These are phyloP conservation scores for Apiotrichum laibachii DNA, from an alignment of 1,284 basidiomycete genomes.

Conservation along the genomic window DNA sequence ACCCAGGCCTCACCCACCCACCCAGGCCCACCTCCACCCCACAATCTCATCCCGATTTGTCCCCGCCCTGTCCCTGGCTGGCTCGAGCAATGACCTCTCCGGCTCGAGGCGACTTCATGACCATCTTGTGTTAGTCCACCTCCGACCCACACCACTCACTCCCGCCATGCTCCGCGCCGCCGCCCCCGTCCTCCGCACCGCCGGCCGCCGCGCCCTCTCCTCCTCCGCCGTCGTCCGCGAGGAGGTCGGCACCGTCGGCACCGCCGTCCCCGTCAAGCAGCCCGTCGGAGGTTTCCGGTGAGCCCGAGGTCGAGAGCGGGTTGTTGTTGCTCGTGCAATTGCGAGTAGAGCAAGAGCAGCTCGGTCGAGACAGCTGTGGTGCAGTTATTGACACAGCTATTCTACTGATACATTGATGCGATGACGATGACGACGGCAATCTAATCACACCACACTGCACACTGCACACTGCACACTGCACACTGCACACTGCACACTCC, in stretches of 20 bases:
- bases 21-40: background rate
- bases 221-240: constrained; percentile 55
- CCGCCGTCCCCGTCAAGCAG: constrained; percentile 59
- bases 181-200: constrained; percentile 6
- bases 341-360: background rate
- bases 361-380: background rate
- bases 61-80: background rate
- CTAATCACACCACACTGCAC: too few species aligned
- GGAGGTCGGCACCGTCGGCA: constrained; percentile 59
- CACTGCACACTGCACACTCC: too few species aligned
- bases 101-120: too few species aligned
- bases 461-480: too few species aligned
- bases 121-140: background rate
- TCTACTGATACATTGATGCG: background rate
- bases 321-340: background rate
- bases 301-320: constrained; percentile 7
- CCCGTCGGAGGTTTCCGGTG: constrained; percentile 73
- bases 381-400: background rate
- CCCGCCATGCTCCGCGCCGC: constrained; percentile 11
- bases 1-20: background rate
- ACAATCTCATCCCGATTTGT: background rate
- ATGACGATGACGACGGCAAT: too few species aligned
- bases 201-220: constrained; percentile 45
- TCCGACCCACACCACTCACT: constrained; percentile 1
- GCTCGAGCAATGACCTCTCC: background rate